Evolutionary conservation across 148 eudicot species (phyloP).

Genomic region (Mesembryanthemum crystallinum): DNA sequence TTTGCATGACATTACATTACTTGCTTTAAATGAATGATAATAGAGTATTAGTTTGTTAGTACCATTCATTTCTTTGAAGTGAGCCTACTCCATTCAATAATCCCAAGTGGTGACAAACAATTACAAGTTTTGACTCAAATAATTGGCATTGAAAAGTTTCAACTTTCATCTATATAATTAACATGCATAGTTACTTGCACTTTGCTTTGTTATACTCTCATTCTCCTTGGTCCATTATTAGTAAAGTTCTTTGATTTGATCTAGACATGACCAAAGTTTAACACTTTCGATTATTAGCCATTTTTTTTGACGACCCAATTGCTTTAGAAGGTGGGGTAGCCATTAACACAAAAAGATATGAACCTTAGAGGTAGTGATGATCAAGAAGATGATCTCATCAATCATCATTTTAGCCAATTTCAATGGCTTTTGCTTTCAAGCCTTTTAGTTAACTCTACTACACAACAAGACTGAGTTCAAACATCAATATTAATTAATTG

Average conservation of each 20-base stretch:
- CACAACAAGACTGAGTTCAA: slow-evolving; percentile 1
- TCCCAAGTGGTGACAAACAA: slow-evolving; percentile 8
- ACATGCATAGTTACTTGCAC: neutral
- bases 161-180: no score
- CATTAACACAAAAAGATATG: neutral
- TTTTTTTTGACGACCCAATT: neutral
- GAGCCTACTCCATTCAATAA: neutral
- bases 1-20: no score
- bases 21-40: neutral
- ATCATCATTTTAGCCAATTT: neutral
- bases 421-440: neutral
- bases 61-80: neutral
- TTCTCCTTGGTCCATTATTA: neutral
- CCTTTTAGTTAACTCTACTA: neutral
- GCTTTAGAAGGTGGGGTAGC: neutral
- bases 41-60: neutral
- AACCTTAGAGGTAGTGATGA: neutral
- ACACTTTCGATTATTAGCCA: neutral
- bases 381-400: neutral
- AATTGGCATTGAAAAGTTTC: slow-evolving; percentile 9
- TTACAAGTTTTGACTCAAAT: slow-evolving; percentile 4
- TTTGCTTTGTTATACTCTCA: neutral
- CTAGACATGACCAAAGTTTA: neutral
- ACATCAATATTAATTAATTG: no score
- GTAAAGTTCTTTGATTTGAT: neutral